Percentiles rank a stretch among this genome's conserved stretches.
Conservation (phyloP, 257 asterid genomes). For the Marsdenia floribunda region DNA sequence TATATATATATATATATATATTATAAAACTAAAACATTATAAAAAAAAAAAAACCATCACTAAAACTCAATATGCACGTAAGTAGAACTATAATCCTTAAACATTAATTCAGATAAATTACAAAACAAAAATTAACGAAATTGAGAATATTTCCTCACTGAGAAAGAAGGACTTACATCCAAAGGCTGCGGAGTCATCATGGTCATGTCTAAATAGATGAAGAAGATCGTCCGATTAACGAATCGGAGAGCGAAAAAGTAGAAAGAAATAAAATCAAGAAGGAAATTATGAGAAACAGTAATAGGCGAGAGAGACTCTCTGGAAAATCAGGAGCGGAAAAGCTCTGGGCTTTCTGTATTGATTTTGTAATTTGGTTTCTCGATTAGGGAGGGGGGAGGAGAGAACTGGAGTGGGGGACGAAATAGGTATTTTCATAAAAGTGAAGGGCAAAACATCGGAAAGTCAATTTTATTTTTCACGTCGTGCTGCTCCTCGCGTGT, state of each 20-base stretch:
- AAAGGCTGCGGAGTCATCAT: constrained; percentile 75
- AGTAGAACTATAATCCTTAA: constrained; percentile 3
- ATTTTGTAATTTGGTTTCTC: constrained; percentile 25
- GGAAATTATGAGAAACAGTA: neutral
- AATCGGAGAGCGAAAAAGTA: constrained; percentile 30
- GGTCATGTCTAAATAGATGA: constrained; percentile 53
- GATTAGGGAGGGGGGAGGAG: neutral
- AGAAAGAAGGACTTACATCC: constrained; percentile 47
- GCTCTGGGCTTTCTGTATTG: constrained; percentile 29
- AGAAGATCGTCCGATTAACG: constrained; percentile 47
- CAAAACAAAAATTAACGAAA: constrained; percentile 1
- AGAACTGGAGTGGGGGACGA: neutral
- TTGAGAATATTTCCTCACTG: neutral
- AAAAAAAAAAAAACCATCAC: neutral
- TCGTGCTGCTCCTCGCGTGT: neutral
- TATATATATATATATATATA: constrained; percentile 1
- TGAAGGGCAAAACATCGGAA: neutral
- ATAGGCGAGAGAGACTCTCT: neutral
- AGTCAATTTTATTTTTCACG: neutral
- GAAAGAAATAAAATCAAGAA: constrained; percentile 14
- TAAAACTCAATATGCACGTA: constrained; percentile 6
- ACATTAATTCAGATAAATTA: constrained; percentile 11
- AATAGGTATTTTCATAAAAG: constrained; percentile 5
- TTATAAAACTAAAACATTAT: neutral
- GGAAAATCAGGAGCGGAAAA: constrained; percentile 12